Evolutionary conservation across 2,329 filamentous ascomycete genomes (phyloP).

Genomic region (Nigrospora osmanthi): DNA sequence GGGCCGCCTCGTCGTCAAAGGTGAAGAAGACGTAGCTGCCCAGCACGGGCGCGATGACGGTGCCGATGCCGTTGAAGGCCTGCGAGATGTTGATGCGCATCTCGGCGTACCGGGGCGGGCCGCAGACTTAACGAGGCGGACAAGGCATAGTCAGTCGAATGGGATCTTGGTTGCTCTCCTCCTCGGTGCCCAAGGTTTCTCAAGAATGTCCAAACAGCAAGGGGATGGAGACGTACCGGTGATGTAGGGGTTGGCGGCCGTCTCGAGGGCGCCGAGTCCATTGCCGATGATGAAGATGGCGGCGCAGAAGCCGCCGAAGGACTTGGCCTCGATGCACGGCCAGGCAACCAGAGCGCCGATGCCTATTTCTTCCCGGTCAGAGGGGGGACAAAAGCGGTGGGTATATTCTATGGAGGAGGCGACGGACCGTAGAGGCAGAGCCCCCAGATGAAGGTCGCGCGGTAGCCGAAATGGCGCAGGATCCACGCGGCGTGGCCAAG

Average conservation of each 20-base stretch:
- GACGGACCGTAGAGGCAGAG: constrained; percentile 52
- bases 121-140: constrained; percentile 33
- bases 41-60: constrained; percentile 64
- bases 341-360: constrained; percentile 50
- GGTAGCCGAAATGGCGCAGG: constrained; percentile 55
- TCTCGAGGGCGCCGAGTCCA: constrained; percentile 67
- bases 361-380: constrained; percentile 22
- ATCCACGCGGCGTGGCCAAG: constrained; percentile 55
- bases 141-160: no score
- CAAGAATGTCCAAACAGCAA: background rate
- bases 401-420: constrained; percentile 13
- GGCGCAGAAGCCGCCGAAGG: constrained; percentile 67
- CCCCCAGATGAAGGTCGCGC: constrained; percentile 59
- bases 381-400: constrained; percentile 1
- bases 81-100: constrained; percentile 71
- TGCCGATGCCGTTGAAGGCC: constrained; percentile 69
- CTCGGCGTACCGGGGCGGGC: constrained; percentile 61
- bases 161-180: no score
- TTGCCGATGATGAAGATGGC: constrained; percentile 68
- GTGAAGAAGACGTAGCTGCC: constrained; percentile 69
- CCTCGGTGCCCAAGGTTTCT: no score
- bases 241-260: constrained; percentile 69
- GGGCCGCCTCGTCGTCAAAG: constrained; percentile 44
- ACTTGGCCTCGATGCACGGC: constrained; percentile 50
- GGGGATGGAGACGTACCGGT: constrained; percentile 30